Evolutionary conservation across 2,329 filamentous ascomycete genomes (phyloP).

Genomic region (Claviceps fusiformis): DNA sequence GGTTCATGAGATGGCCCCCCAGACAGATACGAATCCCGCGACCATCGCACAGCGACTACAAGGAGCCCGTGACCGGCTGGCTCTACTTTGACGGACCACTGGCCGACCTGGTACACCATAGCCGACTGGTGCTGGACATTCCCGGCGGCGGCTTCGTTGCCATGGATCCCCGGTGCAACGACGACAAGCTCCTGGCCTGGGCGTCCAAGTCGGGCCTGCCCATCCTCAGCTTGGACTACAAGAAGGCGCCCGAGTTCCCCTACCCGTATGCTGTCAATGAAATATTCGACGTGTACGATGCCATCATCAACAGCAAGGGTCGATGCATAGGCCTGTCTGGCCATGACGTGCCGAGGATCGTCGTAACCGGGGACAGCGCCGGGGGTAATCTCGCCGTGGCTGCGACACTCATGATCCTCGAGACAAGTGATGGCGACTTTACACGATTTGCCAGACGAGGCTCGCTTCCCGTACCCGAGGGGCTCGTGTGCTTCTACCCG

Average conservation of each 20-base stretch:
- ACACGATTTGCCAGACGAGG: conserved; percentile 22
- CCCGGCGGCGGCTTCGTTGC: conserved; percentile 93
- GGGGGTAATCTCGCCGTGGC: conserved; percentile 44
- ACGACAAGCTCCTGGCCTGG: conserved; percentile 90
- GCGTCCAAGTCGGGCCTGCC: conserved; percentile 80
- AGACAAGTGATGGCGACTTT: conserved; percentile 43
- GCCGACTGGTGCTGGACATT: conserved; percentile 71
- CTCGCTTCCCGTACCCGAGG: conserved; percentile 60
- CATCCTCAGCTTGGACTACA: conserved; percentile 79
- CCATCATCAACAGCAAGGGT: conserved; percentile 22
- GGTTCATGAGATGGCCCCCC: conserved; percentile 68
- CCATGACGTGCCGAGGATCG: conserved; percentile 23
- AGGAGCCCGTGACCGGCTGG: conserved; percentile 73
- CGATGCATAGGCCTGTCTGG: conserved; percentile 32
- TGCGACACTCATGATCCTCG: conserved; percentile 77
- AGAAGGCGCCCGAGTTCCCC: conserved; percentile 35
- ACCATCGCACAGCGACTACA: conserved; percentile 67
- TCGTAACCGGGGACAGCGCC: conserved; percentile 35
- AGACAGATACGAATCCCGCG: conserved; percentile 73
- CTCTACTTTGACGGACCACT: conserved; percentile 88
- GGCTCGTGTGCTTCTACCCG: conserved; percentile 77
- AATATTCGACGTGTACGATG: conserved; percentile 32
- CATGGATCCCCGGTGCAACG: conserved; percentile 88
- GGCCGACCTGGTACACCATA: conserved; percentile 60
- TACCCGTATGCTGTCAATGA: conserved; percentile 37